Evolutionary conservation across 805 yeast genomes (phyloP).

Genomic region (Pichia exigua): DNA sequence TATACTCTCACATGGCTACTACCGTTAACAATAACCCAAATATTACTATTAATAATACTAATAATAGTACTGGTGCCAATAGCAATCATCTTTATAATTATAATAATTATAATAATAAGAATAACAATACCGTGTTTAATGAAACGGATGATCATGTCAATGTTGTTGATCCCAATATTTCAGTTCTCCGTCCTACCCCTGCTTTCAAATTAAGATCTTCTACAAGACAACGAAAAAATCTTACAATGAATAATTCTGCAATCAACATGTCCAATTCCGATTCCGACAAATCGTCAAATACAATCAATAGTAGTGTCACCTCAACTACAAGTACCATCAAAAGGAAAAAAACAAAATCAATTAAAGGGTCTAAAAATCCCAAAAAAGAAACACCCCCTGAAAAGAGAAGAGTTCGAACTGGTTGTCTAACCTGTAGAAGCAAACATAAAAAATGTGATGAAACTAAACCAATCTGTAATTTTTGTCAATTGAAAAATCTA

Average conservation of each 20-base stretch:
- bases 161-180: no score
- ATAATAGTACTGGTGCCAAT: no score
- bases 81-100: no score
- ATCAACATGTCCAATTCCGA: background rate
- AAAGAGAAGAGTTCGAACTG: slow-evolving; percentile 34
- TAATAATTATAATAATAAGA: no score
- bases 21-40: no score
- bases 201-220: background rate
- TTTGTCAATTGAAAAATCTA: slow-evolving; percentile 32
- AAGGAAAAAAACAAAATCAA: background rate
- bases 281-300: background rate
- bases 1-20: no score
- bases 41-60: no score
- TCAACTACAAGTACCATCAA: background rate
- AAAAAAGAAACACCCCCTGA: slow-evolving; percentile 27
- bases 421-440: slow-evolving; percentile 45
- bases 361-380: slow-evolving; percentile 7
- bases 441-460: slow-evolving; percentile 53
- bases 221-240: background rate
- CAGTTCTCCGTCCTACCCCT: background rate
- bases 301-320: background rate
- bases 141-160: no score
- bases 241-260: background rate
- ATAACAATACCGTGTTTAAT: no score
- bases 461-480: slow-evolving; percentile 42